Evolutionary conservation across 1,284 basidiomycete genomes (phyloP), one percentile per base, ranked within the genome.

Genomic region (Vanrija sp.): DNA sequence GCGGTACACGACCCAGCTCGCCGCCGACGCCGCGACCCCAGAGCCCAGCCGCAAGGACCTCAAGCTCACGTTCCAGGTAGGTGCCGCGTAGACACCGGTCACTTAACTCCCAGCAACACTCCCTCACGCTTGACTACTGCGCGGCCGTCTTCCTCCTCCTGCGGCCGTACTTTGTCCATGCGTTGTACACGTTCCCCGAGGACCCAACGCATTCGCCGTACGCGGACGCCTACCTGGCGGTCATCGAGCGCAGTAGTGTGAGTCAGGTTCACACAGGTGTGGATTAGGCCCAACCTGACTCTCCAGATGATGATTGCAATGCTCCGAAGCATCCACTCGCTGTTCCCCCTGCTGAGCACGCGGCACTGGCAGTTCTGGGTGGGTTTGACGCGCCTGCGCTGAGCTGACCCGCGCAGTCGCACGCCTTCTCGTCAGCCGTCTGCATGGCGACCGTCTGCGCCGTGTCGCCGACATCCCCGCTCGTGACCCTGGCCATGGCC

Each of bases 131-230:
- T 14, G 65, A 65, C 50, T 54, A 62, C 19, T 56, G 60, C 10
- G 65, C 65, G 41, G 57, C 54, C 27, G 54, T 67, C 36, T 44
- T 69, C 20, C 63, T 63, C 45, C 54, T 69, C n/a, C 61, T 64
- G 12, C 36, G 67, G 47, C 66, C 65, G 2, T 69, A 66, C 51
- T 69, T 69, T 47, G 64, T 65, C 20, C 56, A 59, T 47, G 67
- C 67, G 14, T 59, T 69, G 41, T 54, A 67, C 20, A 61, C 64
- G 20, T 49, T 57, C 36, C 63, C 64, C 6, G 42, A 50, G 14
- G 65, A 69, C 37, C 67, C 67, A 12, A 60, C 60, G 6, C 46
- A 62, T 18, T 58, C 56, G 2, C 43, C 55, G 9, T 67, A 65
- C 52, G 65, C 62, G 5, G 57, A 63, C 24, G 61, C 66, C 0